Conservation (phyloP, 768 basidiomycete species). For the Jaapia argillacea region DNA sequence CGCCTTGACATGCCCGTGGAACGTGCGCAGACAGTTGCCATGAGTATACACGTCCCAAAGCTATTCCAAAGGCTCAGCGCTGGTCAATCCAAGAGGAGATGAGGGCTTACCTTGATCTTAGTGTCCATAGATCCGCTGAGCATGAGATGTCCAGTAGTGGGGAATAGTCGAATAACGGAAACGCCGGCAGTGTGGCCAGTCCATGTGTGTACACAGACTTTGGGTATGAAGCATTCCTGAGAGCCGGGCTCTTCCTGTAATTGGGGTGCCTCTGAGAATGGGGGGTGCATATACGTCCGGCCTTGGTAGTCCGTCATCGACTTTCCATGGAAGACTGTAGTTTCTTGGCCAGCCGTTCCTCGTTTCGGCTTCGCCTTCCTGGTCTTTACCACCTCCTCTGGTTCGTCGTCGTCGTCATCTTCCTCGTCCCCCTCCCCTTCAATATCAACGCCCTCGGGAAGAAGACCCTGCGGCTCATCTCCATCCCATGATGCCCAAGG, state of each 20-base stretch:
- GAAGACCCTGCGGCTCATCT: constrained; percentile 55
- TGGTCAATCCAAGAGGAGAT: constrained; percentile 6
- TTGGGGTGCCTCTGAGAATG: constrained; percentile 79
- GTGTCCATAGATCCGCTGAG: constrained; percentile 97
- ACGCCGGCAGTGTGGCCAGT: constrained; percentile 97
- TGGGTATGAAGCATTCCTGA: constrained; percentile 91
- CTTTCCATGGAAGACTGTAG: constrained; percentile 95
- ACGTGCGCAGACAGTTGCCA: constrained; percentile 93
- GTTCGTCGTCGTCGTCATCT: constrained; percentile 56
- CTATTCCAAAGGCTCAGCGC: constrained; percentile 28
- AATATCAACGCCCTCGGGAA: constrained; percentile 47
- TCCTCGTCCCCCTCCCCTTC: constrained; percentile 38
- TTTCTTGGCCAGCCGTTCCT: constrained; percentile 78
- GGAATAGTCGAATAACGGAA: constrained; percentile 88
- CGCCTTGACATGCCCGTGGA: constrained; percentile 93
- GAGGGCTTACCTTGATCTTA: constrained; percentile 75
- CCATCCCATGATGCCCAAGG: constrained; percentile 93
- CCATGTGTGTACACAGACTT: constrained; percentile 94
- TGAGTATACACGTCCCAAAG: constrained; percentile 98
- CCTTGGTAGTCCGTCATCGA: constrained; percentile 96
- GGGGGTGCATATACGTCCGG: constrained; percentile 95
- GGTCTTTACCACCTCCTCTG: constrained; percentile 44
- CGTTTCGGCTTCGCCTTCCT: constrained; percentile 76
- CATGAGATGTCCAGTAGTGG: constrained; percentile 84
- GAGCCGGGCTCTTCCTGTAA: constrained; percentile 71